Conservation (phyloP, 495 filamentous ascomycete genomes). For the Neurospora africana region DNA sequence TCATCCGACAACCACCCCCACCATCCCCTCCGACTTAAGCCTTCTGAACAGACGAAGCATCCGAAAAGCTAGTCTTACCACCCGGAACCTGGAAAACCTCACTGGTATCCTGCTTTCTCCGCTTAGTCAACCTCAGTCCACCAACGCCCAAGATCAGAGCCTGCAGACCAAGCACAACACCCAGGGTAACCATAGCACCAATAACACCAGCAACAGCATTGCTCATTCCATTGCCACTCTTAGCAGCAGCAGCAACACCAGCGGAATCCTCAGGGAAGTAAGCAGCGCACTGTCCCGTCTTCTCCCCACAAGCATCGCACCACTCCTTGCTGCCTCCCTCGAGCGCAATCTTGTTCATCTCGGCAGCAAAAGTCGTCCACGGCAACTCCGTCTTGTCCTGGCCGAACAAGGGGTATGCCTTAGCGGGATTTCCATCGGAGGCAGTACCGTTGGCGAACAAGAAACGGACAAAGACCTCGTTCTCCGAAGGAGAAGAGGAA, state of each 20-base stretch:
- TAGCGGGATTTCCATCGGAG: slow-evolving; percentile 32
- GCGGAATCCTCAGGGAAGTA: slow-evolving; percentile 4
- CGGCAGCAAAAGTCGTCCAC: slow-evolving; percentile 51
- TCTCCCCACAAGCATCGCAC: slow-evolving; percentile 59
- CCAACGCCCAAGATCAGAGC: slow-evolving; percentile 26
- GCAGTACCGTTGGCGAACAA: slow-evolving; percentile 66
- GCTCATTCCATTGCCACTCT: slow-evolving; percentile 17
- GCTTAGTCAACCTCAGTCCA: slow-evolving; percentile 28
- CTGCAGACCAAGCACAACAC: slow-evolving; percentile 31
- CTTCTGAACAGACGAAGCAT: not conserved
- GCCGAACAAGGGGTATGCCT: slow-evolving; percentile 58
- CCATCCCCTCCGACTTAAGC: not conserved
- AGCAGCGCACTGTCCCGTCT: slow-evolving; percentile 47
- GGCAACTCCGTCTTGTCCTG: slow-evolving; percentile 39
- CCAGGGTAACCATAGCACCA: slow-evolving; percentile 38
- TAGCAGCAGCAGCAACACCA: slow-evolving; percentile 2
- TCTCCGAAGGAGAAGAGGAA: slow-evolving; percentile 1
- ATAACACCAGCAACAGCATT: slow-evolving; percentile 45
- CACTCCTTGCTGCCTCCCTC: slow-evolving; percentile 45
- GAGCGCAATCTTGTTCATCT: slow-evolving; percentile 53
- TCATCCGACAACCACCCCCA: not conserved
- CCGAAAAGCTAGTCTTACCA: not conserved
- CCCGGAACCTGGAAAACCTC: not conserved
- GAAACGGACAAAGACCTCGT: slow-evolving; percentile 64
- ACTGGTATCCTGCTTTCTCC: slow-evolving; percentile 3